Evolutionary conservation across 1,284 basidiomycete species (phyloP).

Genomic region (Pascua sp.): DNA sequence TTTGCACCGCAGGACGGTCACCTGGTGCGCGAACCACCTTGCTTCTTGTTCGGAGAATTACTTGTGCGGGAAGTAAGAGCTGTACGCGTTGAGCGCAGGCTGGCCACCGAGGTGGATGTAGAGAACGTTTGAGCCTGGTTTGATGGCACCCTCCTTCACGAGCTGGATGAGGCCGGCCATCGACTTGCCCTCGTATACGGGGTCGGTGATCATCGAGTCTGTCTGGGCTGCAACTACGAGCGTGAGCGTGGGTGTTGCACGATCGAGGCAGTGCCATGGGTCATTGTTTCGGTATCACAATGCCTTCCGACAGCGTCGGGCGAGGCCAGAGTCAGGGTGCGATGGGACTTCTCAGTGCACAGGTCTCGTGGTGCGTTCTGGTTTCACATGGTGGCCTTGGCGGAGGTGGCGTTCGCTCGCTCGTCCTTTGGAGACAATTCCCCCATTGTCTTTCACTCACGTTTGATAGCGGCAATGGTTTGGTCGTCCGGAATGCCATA

Average conservation of each 20-base stretch:
- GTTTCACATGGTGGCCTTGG: too few relatives aligned
- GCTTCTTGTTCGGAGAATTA: background rate
- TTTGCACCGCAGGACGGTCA: too few relatives aligned
- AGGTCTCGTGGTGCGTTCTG: too few relatives aligned
- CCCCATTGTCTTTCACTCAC: constrained; percentile 12
- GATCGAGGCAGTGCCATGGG: too few relatives aligned
- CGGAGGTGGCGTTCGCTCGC: too few relatives aligned
- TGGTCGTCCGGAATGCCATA: constrained; percentile 34
- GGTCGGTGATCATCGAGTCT: constrained; percentile 37
- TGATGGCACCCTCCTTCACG: constrained; percentile 28
- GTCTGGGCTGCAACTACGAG: constrained; percentile 24
- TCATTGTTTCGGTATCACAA: too few relatives aligned
- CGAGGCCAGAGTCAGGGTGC: too few relatives aligned
- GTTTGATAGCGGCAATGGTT: constrained; percentile 33
- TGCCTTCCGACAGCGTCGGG: too few relatives aligned
- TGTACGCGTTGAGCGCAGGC: constrained; percentile 33
- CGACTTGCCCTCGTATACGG: constrained; percentile 39
- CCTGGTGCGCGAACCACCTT: too few relatives aligned
- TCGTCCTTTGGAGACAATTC: background rate
- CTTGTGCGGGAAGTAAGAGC: constrained; percentile 25
- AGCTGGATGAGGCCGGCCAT: constrained; percentile 38
- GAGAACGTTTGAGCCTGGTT: constrained; percentile 27
- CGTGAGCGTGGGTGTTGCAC: background rate
- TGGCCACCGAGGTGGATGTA: constrained; percentile 40
- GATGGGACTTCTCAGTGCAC: too few relatives aligned